A percentile compares a stretch with the other conserved stretches of the same genome.
phyloP scores from a whole-genome alignment of 1,139 yeast species.

The Scheffersomyces insectosa region DNA sequence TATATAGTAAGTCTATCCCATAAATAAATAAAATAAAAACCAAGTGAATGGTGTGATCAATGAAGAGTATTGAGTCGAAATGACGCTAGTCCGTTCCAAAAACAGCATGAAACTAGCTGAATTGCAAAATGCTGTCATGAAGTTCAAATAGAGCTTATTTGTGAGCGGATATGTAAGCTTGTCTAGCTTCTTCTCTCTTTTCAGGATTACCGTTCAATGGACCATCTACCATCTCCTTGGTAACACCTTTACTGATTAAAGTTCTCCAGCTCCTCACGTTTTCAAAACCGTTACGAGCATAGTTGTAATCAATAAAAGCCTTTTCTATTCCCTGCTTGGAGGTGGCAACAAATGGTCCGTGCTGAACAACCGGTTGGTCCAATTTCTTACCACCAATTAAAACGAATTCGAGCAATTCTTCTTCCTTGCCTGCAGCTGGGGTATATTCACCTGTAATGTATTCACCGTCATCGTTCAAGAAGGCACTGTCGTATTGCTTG shows the following conservation, averaged over 20 bases:
- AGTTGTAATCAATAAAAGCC: slow-evolving; percentile 72
- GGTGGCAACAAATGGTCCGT: slow-evolving; percentile 87
- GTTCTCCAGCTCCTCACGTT: slow-evolving; percentile 68
- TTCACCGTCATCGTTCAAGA: slow-evolving; percentile 69
- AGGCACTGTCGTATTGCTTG: slow-evolving; percentile 54
- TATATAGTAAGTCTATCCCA: too few species aligned
- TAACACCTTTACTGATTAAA: slow-evolving; percentile 63
- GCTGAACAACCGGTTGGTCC: slow-evolving; percentile 78
- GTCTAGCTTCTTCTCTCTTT: slow-evolving; percentile 30
- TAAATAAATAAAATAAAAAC: too few species aligned
- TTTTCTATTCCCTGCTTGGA: slow-evolving; percentile 48
- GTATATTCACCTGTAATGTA: slow-evolving; percentile 43
- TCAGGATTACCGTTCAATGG: slow-evolving; percentile 38
- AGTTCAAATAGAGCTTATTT: not conserved
- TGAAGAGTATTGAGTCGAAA: too few species aligned
- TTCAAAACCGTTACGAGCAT: slow-evolving; percentile 72
- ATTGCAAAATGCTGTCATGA: too few species aligned
- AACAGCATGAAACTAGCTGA: too few species aligned
- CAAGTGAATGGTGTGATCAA: too few species aligned
- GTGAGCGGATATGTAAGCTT: slow-evolving; percentile 23
- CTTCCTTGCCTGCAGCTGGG: slow-evolving; percentile 8
- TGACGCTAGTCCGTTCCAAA: too few species aligned
- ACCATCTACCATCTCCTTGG: slow-evolving; percentile 44
- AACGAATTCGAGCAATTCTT: slow-evolving; percentile 53
- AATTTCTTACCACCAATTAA: slow-evolving; percentile 76